phyloP scores from a whole-genome alignment of 139 green algal genomes.

The Coelastrella sp. region DNA sequence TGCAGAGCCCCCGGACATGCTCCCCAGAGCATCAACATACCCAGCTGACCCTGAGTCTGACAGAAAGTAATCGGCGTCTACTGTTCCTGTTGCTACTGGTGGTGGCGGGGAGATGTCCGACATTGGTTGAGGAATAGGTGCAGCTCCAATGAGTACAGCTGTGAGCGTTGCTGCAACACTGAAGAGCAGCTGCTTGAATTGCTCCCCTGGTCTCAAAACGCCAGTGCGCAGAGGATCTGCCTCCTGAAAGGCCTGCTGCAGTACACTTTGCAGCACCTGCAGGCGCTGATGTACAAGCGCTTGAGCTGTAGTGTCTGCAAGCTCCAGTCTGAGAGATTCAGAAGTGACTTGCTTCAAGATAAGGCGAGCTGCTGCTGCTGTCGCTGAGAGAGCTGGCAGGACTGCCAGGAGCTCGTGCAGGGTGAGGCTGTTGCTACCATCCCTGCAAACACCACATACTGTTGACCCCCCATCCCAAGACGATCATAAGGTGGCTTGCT shows the following conservation, averaged over 20 bases:
- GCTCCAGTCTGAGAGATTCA: constrained; percentile 15
- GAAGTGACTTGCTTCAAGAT: neutral
- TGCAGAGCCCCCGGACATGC: neutral
- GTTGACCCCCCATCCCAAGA: too few species aligned
- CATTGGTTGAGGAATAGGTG: neutral
- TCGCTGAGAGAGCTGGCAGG: neutral
- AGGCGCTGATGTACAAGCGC: neutral
- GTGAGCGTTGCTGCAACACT: constrained; percentile 10
- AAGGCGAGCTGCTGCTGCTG: constrained; percentile 24
- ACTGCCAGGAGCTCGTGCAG: neutral
- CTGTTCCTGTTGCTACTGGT: neutral
- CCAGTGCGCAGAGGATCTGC: constrained; percentile 13
- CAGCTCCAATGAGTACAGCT: constrained; percentile 11
- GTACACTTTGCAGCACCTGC: neutral
- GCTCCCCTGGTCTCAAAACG: neutral
- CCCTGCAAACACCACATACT: neutral
- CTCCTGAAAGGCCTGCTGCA: constrained; percentile 3
- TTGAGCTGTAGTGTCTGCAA: neutral
- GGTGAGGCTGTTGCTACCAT: neutral
- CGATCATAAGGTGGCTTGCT: neutral
- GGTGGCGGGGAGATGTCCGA: neutral
- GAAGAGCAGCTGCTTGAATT: constrained; percentile 37
- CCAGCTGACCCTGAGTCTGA: neutral
- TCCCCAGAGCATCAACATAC: neutral
- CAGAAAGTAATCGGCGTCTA: neutral